Percentiles rank a stretch among this genome's conserved stretches.
Evolutionary conservation across 2,329 filamentous ascomycete species (phyloP).

Genomic region (Talaromyces islandicus): DNA sequence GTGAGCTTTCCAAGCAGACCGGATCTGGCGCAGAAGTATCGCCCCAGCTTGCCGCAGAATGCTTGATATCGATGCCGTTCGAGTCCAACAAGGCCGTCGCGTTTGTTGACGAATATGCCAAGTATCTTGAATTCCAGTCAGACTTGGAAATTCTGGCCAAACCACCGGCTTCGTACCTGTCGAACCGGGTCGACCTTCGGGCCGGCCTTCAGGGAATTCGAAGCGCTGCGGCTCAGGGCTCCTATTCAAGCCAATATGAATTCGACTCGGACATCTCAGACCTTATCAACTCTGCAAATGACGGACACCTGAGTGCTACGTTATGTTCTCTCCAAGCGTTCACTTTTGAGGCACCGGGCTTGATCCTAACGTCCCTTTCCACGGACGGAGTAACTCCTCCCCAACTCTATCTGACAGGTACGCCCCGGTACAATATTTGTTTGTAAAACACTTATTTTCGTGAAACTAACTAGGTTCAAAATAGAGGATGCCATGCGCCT

Average conservation of each 20-base stretch:
- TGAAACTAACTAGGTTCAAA: background rate
- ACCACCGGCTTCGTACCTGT: conserved; percentile 47
- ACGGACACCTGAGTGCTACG: conserved; percentile 48
- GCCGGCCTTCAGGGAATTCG: conserved; percentile 42
- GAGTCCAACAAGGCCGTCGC: conserved; percentile 17
- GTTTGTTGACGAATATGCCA: conserved; percentile 20
- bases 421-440: background rate
- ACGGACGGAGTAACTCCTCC: background rate
- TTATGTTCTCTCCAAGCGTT: conserved; percentile 37
- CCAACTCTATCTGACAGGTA: background rate
- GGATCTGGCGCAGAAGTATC: background rate
- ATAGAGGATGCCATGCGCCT: background rate
- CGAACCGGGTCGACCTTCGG: conserved; percentile 45
- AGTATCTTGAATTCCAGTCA: conserved; percentile 45
- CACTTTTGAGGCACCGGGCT: conserved; percentile 29
- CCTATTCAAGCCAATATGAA: conserved; percentile 49
- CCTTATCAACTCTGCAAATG: conserved; percentile 52
- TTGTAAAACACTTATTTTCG: background rate
- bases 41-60: conserved; percentile 10
- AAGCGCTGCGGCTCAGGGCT: conserved; percentile 34
- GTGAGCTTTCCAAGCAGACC: background rate
- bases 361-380: background rate
- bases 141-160: conserved; percentile 44
- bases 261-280: conserved; percentile 52
- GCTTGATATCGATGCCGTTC: conserved; percentile 25